These are phyloP conservation scores for Fusarium foetens DNA, from an alignment of 2,329 filamentous ascomycete species.

Conservation along the genomic window DNA sequence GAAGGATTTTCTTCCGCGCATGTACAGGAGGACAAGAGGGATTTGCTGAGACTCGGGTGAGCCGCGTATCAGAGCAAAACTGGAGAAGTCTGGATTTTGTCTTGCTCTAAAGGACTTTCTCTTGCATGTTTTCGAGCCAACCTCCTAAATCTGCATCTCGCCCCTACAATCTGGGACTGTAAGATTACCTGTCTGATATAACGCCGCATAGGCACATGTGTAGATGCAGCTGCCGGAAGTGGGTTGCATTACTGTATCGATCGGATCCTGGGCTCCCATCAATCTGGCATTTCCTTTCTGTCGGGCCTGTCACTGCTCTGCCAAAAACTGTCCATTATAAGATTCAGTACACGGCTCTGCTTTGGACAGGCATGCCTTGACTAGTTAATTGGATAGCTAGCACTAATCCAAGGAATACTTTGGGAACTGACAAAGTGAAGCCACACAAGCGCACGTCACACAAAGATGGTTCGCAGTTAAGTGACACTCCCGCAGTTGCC, in stretches of 20 bases:
- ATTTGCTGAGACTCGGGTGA: constrained; percentile 15
- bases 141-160: neutral
- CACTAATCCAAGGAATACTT: neutral
- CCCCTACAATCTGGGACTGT: neutral
- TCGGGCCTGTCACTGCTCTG: constrained; percentile 3
- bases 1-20: constrained; percentile 3
- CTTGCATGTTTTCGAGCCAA: neutral
- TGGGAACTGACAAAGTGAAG: neutral
- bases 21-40: neutral
- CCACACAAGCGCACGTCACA: neutral
- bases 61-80: neutral
- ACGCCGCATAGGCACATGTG: neutral
- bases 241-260: neutral
- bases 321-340: constrained; percentile 4
- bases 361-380: constrained; percentile 5
- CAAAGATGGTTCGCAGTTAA: neutral
- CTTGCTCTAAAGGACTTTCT: neutral
- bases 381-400: neutral
- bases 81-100: neutral
- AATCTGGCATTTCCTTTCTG: constrained; percentile 19
- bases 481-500: constrained; percentile 25
- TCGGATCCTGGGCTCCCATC: constrained; percentile 14
- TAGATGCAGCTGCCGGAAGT: constrained; percentile 16
- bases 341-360: constrained; percentile 25
- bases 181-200: constrained; percentile 2